Percentiles rank a stretch among this genome's conserved stretches.
Evolutionary conservation across 176 grass and related monocot species (phyloP).

Genomic region (Zoysia japonica): DNA sequence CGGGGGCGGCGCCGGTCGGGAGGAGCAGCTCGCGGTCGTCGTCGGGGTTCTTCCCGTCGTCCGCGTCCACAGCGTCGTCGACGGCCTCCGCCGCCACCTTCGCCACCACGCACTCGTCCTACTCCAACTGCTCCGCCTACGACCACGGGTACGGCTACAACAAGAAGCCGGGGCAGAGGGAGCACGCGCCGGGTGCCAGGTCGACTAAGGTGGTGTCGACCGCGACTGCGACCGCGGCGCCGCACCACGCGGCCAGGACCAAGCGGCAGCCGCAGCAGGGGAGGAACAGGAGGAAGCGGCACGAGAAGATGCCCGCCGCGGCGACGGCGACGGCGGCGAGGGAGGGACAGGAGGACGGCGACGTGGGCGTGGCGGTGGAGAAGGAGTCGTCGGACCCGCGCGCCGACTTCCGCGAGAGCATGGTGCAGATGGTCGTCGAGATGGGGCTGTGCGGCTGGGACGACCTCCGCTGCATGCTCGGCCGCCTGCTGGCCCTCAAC

Average conservation of each 20-base stretch:
- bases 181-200: too few relatives aligned
- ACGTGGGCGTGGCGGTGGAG: conserved; percentile 84
- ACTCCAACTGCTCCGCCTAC: background rate
- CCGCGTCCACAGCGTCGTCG: conserved; percentile 35
- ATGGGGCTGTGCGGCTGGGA: conserved; percentile 89
- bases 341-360: background rate
- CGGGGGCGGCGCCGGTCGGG: background rate
- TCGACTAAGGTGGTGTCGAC: too few relatives aligned
- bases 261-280: background rate
- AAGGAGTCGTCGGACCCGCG: conserved; percentile 92
- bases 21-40: background rate
- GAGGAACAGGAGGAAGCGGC: conserved; percentile 25
- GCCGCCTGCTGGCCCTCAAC: conserved; percentile 87
- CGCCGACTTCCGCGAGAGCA: conserved; percentile 81
- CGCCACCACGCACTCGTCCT: conserved; percentile 34
- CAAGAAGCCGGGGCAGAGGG: too few relatives aligned
- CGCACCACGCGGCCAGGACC: too few relatives aligned
- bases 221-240: too few relatives aligned
- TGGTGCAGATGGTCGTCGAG: conserved; percentile 94
- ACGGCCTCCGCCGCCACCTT: conserved; percentile 15
- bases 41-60: conserved; percentile 2
- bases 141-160: background rate
- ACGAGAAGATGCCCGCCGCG: background rate
- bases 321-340: background rate
- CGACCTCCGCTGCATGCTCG: conserved; percentile 77